Percentiles rank a stretch among this genome's conserved stretches.
These are phyloP conservation scores for Pouteria glomerata DNA, from an alignment of 148 eudicot species.

Conservation along the genomic window DNA sequence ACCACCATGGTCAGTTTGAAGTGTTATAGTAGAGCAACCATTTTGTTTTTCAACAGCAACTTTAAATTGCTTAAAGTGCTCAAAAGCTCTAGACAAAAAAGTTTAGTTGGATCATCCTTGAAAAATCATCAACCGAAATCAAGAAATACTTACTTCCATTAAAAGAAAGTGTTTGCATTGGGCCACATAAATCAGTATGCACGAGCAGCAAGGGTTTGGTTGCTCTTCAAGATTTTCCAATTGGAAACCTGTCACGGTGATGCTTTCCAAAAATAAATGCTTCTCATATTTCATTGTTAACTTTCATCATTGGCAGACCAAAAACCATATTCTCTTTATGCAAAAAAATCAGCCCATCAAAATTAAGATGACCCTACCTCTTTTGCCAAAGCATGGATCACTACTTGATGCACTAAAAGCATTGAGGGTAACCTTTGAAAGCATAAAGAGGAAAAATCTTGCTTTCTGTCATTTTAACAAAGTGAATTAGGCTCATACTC, in stretches of 20 bases:
- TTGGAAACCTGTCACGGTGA: neutral
- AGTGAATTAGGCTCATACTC: neutral
- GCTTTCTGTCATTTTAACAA: neutral
- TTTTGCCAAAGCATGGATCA: neutral
- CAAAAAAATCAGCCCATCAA: neutral
- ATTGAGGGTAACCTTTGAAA: neutral
- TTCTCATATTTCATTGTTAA: neutral
- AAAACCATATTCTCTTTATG: neutral
- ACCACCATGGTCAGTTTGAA: too few relatives aligned
- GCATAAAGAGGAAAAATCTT: neutral
- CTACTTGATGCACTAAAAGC: neutral
- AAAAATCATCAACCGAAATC: too few relatives aligned
- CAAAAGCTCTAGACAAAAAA: too few relatives aligned
- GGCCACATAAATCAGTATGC: too few relatives aligned
- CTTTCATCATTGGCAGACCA: neutral
- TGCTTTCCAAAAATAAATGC: neutral
- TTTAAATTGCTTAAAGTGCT: too few relatives aligned
- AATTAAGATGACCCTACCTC: neutral
- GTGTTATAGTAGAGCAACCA: too few relatives aligned
- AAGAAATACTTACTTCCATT: too few relatives aligned
- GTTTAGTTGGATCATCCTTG: too few relatives aligned
- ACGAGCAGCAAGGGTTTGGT: too few relatives aligned
- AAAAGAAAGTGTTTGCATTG: too few relatives aligned
- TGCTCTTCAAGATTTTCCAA: too few relatives aligned
- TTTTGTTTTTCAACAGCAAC: too few relatives aligned